A percentile compares a stretch with the other conserved stretches of the same genome.
phyloP scores from a whole-genome alignment of 306 rosid genomes.

The Bauhinia variegata region DNA sequence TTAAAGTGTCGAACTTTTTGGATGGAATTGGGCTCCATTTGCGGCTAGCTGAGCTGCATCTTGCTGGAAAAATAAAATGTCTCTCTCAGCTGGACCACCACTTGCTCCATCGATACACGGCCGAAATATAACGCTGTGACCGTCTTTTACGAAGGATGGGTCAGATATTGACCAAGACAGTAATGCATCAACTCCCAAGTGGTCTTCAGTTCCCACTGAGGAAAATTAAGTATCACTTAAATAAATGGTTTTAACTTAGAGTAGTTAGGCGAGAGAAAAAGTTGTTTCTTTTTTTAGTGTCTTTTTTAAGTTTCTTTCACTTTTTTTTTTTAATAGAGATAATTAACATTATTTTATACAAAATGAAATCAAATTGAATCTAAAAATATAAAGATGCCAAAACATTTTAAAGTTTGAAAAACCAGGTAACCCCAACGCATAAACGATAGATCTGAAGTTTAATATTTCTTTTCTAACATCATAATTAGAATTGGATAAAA shows the following conservation, averaged over 20 bases:
- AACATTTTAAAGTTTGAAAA: no score
- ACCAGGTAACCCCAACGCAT: no score
- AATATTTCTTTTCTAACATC: no score
- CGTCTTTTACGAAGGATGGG: constrained; percentile 12
- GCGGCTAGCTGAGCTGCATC: constrained; percentile 8
- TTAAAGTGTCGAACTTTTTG: not conserved
- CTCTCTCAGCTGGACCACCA: constrained; percentile 42
- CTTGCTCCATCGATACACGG: constrained; percentile 4
- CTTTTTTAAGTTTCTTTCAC: no score
- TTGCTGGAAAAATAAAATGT: not conserved
- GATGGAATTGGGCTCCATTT: not conserved
- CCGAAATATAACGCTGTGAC: not conserved
- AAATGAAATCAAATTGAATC: no score
- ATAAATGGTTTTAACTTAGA: not conserved
- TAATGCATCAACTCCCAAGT: constrained; percentile 5
- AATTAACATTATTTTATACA: no score
- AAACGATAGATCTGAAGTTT: no score
- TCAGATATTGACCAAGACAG: constrained; percentile 30
- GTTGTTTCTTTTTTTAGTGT: no score
- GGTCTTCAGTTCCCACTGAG: constrained; percentile 4
- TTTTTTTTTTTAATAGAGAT: no score
- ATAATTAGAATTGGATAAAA: no score
- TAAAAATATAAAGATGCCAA: no score
- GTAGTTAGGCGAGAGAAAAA: no score
- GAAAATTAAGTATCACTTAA: constrained; percentile 11